Evolutionary conservation across 768 basidiomycete genomes (phyloP), one percentile per base, ranked within the genome.

Genomic region (Neoboletus brunneissimus): DNA sequence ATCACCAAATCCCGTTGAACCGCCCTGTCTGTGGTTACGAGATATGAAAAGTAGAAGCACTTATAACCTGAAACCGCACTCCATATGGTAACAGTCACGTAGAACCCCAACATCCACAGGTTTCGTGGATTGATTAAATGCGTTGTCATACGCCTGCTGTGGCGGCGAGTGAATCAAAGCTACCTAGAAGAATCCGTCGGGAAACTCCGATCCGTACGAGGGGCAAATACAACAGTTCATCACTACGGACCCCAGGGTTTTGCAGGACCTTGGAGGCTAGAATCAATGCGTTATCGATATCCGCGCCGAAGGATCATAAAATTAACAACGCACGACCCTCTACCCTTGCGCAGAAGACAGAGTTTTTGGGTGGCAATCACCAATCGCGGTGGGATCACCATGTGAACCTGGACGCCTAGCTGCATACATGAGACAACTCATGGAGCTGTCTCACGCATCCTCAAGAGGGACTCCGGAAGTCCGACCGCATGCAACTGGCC

Each of bases 301-400:
- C 48, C 52, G 56, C 34, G 45, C 38, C 38, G 44, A 56, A 56
- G 38, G 57, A 42, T 31, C 27, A 27, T 35, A 27, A 53, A 48
- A 50, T 59, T 18, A 63, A 42, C 13, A 44, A 41, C 53, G 55
- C 46, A 55, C 44, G 10, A 41, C 57, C 51, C n/a, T 51, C 20
- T 40, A 37, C 38, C 37, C 35, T 48, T 54, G 60, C 25, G 35
- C 35, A 54, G 25, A 38, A 51, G 49, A 48, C 31, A 45, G 35
- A 48, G 29, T 51, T 50, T 37, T 63, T 56, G 61, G 40, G 48
- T 57, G n/a, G 27, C 27, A 53, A 35, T 55, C 16, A 32, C 57
- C 46, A 46, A 64, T 60, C 56, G 29, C 29, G 38, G 41, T 31
- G 48, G 57, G 52, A 51, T 58, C 55, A 23, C 43, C 48, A 53